Evolutionary conservation across 495 filamentous ascomycete species (phyloP).

Genomic region (Lasiosphaeris hirsuta): DNA sequence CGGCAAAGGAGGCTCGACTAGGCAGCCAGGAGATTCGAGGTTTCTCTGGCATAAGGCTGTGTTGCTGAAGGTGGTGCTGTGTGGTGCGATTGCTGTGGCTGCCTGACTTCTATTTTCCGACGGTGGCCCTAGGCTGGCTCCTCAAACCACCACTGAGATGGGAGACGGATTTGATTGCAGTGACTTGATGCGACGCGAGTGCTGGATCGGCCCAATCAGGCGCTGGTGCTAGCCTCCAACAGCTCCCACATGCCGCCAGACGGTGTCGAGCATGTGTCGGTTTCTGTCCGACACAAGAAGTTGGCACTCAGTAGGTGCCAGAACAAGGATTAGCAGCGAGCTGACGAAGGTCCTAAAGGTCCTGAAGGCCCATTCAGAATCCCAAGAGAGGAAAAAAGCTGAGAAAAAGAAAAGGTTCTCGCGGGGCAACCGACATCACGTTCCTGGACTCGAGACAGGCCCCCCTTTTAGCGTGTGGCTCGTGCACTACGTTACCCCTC

Average conservation of each 20-base stretch:
- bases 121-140: background rate
- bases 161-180: conserved; percentile 4
- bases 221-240: background rate
- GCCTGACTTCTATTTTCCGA: conserved; percentile 5
- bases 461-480: no score
- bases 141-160: background rate
- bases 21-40: no score
- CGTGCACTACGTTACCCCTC: no score
- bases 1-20: no score
- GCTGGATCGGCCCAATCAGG: conserved; percentile 19
- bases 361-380: no score
- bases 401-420: no score
- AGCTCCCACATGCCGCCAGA: conserved; percentile 9
- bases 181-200: conserved; percentile 16
- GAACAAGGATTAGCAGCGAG: background rate
- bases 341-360: background rate
- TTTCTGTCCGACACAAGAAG: background rate
- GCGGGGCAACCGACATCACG: no score
- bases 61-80: no score
- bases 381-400: no score
- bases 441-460: no score
- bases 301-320: no score
- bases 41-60: no score
- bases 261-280: conserved; percentile 1
- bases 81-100: background rate